Conservation (phyloP, 352 stramenopile genomes). For the Thalassiosira exigua region DNA sequence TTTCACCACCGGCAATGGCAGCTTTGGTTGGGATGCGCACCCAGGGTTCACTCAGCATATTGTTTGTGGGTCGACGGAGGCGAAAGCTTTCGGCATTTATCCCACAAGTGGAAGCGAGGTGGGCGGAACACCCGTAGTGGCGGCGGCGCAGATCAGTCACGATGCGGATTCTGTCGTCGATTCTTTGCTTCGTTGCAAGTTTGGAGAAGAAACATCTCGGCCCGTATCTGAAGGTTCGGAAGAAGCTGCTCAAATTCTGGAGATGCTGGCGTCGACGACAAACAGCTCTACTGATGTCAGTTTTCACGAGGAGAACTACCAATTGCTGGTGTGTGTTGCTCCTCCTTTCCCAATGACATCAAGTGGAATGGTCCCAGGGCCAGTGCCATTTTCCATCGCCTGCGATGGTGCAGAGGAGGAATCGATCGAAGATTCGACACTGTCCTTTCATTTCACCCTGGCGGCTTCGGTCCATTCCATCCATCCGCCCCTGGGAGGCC, state of each 20-base stretch:
- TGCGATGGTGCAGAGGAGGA: slow-evolving; percentile 4
- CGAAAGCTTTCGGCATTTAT: slow-evolving; percentile 27
- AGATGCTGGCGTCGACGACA: neutral
- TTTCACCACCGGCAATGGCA: slow-evolving; percentile 9
- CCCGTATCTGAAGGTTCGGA: slow-evolving; percentile 7
- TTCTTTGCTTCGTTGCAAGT: slow-evolving; percentile 27
- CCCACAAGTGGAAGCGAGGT: slow-evolving; percentile 32
- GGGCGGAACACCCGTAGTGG: slow-evolving; percentile 25
- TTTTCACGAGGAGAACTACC: neutral
- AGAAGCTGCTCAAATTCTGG: slow-evolving; percentile 13
- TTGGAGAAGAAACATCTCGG: slow-evolving; percentile 11
- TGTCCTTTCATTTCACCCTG: slow-evolving; percentile 28
- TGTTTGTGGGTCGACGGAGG: slow-evolving; percentile 1
- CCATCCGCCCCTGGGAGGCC: slow-evolving; percentile 12
- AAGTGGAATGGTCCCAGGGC: slow-evolving; percentile 8
- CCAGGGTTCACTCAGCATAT: slow-evolving; percentile 19
- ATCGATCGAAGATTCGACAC: slow-evolving; percentile 5
- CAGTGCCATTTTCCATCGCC: slow-evolving; percentile 28
- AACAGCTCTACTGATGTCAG: slow-evolving; percentile 1
- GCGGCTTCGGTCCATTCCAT: slow-evolving; percentile 32
- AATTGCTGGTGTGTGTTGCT: slow-evolving; percentile 10
- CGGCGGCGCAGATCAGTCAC: slow-evolving; percentile 1
- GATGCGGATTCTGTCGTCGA: neutral
- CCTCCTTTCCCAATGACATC: slow-evolving; percentile 19
- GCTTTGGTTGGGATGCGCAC: neutral